A percentile compares a stretch with the other conserved stretches of the same genome.
Conservation (phyloP, 148 eudicot species). For the Camellia sinensis region DNA sequence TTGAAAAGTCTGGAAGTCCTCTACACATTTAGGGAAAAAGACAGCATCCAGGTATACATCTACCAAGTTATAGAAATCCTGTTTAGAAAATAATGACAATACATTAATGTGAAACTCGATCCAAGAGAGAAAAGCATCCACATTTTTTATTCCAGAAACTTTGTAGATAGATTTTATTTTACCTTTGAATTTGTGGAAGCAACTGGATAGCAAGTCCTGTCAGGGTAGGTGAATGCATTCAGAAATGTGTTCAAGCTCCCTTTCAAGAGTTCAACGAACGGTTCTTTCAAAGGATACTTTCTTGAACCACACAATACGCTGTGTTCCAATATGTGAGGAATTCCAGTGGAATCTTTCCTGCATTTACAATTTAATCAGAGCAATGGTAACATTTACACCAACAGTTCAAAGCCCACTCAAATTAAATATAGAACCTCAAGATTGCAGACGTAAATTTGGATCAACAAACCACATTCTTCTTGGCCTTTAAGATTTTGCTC, state of each 20-base stretch:
- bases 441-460: background rate
- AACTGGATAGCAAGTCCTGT: constrained; percentile 98
- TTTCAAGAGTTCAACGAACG: constrained; percentile 92
- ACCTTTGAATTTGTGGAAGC: constrained; percentile 98
- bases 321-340: constrained; percentile 97
- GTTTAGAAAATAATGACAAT: constrained; percentile 19
- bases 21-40: constrained; percentile 93
- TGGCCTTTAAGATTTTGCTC: background rate
- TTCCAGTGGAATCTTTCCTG: constrained; percentile 96
- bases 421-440: background rate
- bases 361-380: constrained; percentile 19
- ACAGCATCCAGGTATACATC: constrained; percentile 99
- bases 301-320: constrained; percentile 97
- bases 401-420: background rate
- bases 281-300: constrained; percentile 96
- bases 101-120: background rate
- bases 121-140: background rate
- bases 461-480: constrained; percentile 9
- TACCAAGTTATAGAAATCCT: constrained; percentile 98
- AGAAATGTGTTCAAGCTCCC: constrained; percentile 95
- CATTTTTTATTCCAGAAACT: background rate
- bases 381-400: background rate
- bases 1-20: constrained; percentile 77
- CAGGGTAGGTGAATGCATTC: constrained; percentile 97
- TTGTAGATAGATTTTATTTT: background rate